These are phyloP conservation scores for Suillus discolor DNA, from an alignment of 768 basidiomycete species.

Conservation along the genomic window DNA sequence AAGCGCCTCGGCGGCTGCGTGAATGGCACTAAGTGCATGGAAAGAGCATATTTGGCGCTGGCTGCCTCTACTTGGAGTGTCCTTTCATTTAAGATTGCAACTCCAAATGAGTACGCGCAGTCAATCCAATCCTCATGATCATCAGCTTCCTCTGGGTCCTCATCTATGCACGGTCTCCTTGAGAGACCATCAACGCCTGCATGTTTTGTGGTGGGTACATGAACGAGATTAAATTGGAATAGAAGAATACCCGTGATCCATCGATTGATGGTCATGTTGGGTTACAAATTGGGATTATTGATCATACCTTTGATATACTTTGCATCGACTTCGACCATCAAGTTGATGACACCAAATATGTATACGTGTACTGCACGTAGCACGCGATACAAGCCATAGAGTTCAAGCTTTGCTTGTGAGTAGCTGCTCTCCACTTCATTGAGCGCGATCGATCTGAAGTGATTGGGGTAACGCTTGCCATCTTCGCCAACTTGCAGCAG, in stretches of 20 bases:
- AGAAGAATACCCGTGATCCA: constrained; percentile 29
- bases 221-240: constrained; percentile 32
- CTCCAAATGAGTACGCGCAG: too few species aligned
- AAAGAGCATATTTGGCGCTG: too few species aligned
- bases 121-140: too few species aligned
- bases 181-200: background rate
- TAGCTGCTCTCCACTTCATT: constrained; percentile 25
- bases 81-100: too few species aligned
- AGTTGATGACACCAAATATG: constrained; percentile 31
- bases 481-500: constrained; percentile 26
- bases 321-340: constrained; percentile 30
- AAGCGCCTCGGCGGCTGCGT: too few species aligned
- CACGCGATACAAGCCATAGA: constrained; percentile 24
- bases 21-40: too few species aligned
- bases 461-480: constrained; percentile 23
- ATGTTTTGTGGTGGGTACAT: constrained; percentile 24
- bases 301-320: constrained; percentile 39
- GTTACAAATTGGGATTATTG: constrained; percentile 29
- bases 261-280: constrained; percentile 31
- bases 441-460: constrained; percentile 42
- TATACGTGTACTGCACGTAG: constrained; percentile 21
- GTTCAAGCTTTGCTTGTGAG: constrained; percentile 29
- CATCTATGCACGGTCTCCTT: too few species aligned
- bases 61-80: too few species aligned
- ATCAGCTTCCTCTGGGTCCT: too few species aligned